phyloP scores from a whole-genome alignment of 176 grass and related monocot genomes.

The Elymus sibiricus region DNA sequence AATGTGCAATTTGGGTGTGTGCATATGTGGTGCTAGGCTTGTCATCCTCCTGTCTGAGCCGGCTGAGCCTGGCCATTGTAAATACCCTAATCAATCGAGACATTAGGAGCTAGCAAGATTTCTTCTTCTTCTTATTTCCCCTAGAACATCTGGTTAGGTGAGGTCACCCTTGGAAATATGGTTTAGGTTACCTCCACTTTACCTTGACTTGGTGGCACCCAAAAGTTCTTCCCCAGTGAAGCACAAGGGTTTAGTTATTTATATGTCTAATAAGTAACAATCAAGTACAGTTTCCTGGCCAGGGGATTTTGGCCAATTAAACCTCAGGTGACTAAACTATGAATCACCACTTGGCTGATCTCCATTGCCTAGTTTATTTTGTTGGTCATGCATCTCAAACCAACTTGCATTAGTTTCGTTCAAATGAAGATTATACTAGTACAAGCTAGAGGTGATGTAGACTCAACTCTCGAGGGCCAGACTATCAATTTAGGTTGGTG shows the following conservation, averaged over 20 bases:
- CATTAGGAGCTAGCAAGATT: background rate
- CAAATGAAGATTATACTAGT: background rate
- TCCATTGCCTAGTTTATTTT: background rate
- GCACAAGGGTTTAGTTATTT: background rate
- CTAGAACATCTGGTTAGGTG: background rate
- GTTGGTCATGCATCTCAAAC: background rate
- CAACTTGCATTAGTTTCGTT: background rate
- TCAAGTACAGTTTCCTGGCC: background rate
- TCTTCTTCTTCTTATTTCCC: no score
- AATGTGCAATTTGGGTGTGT: background rate
- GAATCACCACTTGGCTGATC: conserved; percentile 9
- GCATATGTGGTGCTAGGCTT: conserved; percentile 8
- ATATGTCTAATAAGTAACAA: background rate
- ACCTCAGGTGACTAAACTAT: background rate
- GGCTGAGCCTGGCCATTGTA: background rate
- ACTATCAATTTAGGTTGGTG: no score
- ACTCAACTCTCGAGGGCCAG: background rate
- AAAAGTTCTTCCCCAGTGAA: conserved; percentile 13
- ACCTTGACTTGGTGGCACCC: background rate
- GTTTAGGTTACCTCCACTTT: conserved; percentile 2
- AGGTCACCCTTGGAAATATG: background rate
- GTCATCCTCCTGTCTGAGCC: background rate
- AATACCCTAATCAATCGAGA: background rate
- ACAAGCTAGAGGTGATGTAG: background rate
- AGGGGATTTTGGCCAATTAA: background rate